phyloP scores from a whole-genome alignment of 2,329 filamentous ascomycete species.

The Trichoderma simmonsii region DNA sequence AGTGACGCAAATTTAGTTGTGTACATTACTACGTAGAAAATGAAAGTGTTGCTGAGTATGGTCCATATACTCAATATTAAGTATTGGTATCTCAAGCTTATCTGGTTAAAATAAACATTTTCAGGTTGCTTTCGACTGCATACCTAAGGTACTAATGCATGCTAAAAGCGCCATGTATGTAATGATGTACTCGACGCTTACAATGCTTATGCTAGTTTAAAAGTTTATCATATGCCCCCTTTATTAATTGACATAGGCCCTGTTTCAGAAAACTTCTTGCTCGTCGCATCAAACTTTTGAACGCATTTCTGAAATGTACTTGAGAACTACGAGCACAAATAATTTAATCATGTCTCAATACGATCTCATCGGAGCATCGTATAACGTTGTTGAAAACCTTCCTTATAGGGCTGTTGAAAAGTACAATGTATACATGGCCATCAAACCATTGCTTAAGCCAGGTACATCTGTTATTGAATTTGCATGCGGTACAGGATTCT shows the following conservation, averaged over 20 bases:
- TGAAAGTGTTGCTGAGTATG: too few relatives aligned
- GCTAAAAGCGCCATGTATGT: background rate
- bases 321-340: background rate
- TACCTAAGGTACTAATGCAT: background rate
- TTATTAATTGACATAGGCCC: background rate
- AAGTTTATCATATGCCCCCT: background rate
- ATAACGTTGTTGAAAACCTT: background rate
- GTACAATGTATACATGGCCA: background rate
- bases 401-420: background rate
- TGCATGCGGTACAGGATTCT: slow-evolving; percentile 2
- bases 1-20: too few relatives aligned
- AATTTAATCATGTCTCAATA: background rate
- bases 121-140: background rate
- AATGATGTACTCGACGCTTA: background rate
- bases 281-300: background rate
- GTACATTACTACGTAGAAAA: too few relatives aligned
- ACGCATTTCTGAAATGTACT: background rate
- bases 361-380: background rate
- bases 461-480: background rate
- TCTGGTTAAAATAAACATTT: background rate
- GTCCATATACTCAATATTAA: background rate
- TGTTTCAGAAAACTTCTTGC: background rate
- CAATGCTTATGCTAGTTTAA: background rate
- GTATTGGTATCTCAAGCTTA: background rate
- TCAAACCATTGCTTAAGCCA: background rate